These are phyloP conservation scores for Leccinum longicurvipes DNA, from an alignment of 768 basidiomycete species.

Conservation along the genomic window DNA sequence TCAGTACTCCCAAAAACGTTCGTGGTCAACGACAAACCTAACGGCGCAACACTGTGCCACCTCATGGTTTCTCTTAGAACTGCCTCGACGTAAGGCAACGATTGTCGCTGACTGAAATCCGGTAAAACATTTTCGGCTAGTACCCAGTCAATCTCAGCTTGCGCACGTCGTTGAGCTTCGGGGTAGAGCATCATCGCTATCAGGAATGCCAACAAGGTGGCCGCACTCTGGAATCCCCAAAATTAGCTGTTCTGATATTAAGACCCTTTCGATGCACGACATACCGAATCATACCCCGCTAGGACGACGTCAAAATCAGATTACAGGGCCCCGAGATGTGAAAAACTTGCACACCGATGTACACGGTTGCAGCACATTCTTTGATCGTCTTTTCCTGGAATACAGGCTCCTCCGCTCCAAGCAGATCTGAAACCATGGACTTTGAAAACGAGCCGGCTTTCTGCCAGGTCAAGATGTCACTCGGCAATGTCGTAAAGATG, in stretches of 20 bases:
- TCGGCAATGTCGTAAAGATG: not conserved
- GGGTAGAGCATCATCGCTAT: conserved; percentile 32
- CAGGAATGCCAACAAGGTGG: conserved; percentile 23
- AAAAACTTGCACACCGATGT: conserved; percentile 22
- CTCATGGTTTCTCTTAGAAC: conserved; percentile 31
- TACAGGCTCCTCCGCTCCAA: conserved; percentile 14
- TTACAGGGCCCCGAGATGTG: not conserved
- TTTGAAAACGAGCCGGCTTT: conserved; percentile 19
- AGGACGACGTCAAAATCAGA: not conserved
- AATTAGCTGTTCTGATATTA: not conserved
- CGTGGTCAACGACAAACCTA: conserved; percentile 18
- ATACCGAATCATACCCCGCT: conserved; percentile 30
- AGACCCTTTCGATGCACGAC: not conserved
- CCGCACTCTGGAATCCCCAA: conserved; percentile 14
- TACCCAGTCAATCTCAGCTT: conserved; percentile 29
- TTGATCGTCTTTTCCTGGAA: conserved; percentile 25
- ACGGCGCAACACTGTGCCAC: conserved; percentile 30
- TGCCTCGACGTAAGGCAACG: conserved; percentile 29
- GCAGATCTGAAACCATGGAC: conserved; percentile 31
- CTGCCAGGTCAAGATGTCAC: conserved; percentile 12
- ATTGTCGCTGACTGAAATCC: conserved; percentile 25
- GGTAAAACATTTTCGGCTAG: conserved; percentile 14
- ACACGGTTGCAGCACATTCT: conserved; percentile 29
- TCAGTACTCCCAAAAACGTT: conserved; percentile 4
- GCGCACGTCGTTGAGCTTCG: conserved; percentile 29